phyloP scores from a whole-genome alignment of 2,329 filamentous ascomycete genomes.

The Myriosclerotinia duriaeana region DNA sequence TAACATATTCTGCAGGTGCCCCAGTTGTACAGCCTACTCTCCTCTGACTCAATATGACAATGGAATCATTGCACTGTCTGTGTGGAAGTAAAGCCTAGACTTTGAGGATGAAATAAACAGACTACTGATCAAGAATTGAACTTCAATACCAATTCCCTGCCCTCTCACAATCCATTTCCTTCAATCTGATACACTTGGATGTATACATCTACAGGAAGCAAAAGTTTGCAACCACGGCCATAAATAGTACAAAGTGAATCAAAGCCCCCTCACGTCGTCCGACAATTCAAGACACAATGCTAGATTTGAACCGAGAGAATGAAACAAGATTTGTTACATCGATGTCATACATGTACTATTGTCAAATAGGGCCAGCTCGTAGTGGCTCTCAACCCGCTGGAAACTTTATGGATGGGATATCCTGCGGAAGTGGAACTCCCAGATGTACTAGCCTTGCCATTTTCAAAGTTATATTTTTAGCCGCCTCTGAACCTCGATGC shows the following conservation, averaged over 20 bases:
- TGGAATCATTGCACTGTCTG: no score
- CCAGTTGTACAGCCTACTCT: neutral
- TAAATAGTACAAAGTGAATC: neutral
- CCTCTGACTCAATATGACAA: neutral
- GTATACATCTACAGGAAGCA: neutral
- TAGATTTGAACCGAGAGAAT: neutral
- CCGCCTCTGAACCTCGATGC: neutral
- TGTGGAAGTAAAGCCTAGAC: neutral
- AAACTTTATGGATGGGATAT: neutral
- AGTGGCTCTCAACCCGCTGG: neutral
- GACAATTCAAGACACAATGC: neutral
- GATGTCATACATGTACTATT: neutral
- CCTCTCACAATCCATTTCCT: neutral
- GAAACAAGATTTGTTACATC: neutral
- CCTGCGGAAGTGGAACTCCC: neutral
- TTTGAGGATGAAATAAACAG: neutral
- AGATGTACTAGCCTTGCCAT: neutral
- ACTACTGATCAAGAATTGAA: neutral
- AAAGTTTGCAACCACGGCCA: conserved; percentile 1
- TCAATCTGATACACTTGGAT: neutral
- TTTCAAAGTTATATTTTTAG: neutral
- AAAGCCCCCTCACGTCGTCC: neutral
- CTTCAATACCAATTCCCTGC: neutral
- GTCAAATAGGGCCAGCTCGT: neutral
- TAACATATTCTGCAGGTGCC: no score